Evolutionary conservation across 257 asterid genomes (phyloP).

Genomic region (Primulina eburnea): DNA sequence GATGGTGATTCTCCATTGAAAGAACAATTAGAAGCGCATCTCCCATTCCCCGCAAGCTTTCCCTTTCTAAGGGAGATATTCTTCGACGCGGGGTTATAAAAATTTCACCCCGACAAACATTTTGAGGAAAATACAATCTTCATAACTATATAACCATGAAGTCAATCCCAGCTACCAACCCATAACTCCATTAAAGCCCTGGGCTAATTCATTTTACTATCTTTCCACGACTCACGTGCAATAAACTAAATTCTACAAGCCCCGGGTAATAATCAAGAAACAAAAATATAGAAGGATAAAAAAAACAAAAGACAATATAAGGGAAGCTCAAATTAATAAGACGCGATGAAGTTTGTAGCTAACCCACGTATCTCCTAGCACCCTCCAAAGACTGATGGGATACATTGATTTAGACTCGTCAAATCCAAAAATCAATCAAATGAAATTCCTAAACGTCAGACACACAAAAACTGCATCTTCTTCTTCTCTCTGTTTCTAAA

Average conservation of each 20-base stretch:
- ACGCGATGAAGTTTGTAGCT: slow-evolving; percentile 41
- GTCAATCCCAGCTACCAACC: slow-evolving; percentile 35
- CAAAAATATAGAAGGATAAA: slow-evolving; percentile 3
- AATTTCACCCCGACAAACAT: slow-evolving; percentile 34
- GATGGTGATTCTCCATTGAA: slow-evolving; percentile 85
- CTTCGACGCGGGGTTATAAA: slow-evolving; percentile 19
- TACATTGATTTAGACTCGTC: slow-evolving; percentile 41
- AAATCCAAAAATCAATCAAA: slow-evolving; percentile 29
- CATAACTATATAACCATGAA: slow-evolving; percentile 18
- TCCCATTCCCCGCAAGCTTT: slow-evolving; percentile 52
- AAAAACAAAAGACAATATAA: background rate
- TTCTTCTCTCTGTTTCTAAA: slow-evolving; percentile 12
- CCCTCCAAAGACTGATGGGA: slow-evolving; percentile 39
- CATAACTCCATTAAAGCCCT: slow-evolving; percentile 31
- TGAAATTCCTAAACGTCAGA: slow-evolving; percentile 16
- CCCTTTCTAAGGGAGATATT: slow-evolving; percentile 18
- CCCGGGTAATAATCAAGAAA: slow-evolving; percentile 4
- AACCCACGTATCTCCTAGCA: slow-evolving; percentile 44
- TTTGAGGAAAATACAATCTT: slow-evolving; percentile 31
- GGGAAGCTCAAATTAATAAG: slow-evolving; percentile 16
- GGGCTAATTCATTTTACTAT: slow-evolving; percentile 23
- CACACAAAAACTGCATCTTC: slow-evolving; percentile 25
- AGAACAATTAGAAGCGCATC: slow-evolving; percentile 65
- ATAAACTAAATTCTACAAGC: slow-evolving; percentile 22
- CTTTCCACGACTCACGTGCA: slow-evolving; percentile 27